phyloP scores from a whole-genome alignment of 768 basidiomycete genomes.

The Mycena filopes region DNA sequence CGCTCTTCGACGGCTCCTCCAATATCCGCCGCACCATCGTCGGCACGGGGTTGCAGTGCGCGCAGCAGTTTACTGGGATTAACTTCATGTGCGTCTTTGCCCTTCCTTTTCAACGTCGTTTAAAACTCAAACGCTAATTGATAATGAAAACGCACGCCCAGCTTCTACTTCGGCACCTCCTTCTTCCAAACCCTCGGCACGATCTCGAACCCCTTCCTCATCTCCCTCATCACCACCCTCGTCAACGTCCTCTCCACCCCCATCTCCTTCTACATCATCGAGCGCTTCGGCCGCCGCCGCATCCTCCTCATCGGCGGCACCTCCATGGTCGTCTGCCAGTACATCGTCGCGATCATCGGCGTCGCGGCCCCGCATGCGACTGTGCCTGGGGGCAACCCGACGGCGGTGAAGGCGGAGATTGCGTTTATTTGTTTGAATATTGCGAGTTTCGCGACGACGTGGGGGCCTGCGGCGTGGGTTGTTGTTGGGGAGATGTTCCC shows the following conservation, averaged over 20 bases:
- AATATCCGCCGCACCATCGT: conserved; percentile 67
- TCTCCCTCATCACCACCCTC: conserved; percentile 74
- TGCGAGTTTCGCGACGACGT: background rate
- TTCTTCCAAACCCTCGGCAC: conserved; percentile 69
- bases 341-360: conserved; percentile 8
- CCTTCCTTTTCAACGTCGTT: too few species aligned
- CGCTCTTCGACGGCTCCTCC: conserved; percentile 35
- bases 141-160: too few species aligned
- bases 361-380: background rate
- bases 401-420: conserved; percentile 3
- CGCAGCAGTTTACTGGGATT: conserved; percentile 83
- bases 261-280: conserved; percentile 56
- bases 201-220: conserved; percentile 69
- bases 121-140: too few species aligned
- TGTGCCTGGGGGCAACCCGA: background rate
- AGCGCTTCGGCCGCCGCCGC: conserved; percentile 7
- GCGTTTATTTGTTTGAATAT: conserved; percentile 12
- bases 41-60: conserved; percentile 59
- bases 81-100: conserved; percentile 58
- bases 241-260: conserved; percentile 86
- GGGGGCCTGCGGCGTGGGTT: conserved; percentile 13
- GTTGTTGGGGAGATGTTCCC: conserved; percentile 16
- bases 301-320: background rate
- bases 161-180: conserved; percentile 73
- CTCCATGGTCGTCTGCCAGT: conserved; percentile 9